Evolutionary conservation across 768 basidiomycete species (phyloP), one percentile per base, ranked within the genome.

Genomic region (Russula griseocarnosa): DNA sequence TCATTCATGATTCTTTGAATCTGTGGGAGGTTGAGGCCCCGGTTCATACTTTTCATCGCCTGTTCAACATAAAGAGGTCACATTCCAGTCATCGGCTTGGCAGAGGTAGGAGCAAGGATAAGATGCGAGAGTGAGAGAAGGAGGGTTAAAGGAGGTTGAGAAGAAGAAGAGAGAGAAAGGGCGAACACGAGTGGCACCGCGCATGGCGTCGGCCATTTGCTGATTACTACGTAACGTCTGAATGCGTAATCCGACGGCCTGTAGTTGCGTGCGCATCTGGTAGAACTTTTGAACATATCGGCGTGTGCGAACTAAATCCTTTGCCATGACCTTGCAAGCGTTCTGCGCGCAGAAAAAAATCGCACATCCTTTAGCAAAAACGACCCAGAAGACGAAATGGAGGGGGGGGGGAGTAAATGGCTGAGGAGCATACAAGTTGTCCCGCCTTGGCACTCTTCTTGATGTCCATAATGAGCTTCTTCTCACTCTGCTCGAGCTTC

Each of bases 121-220:
- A 13, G 57, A 44, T 49, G 38, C 30, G 54, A 24, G 36, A 5
- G 8, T 10, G 32, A n/a, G 32, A 13, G 14, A 22, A 8, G 30
- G 20, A 9, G 10, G 18, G 16, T 28, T 7, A 11, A 34, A 26
- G 0, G 26, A n/a, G 9, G 34, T 24, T 13, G 20, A 20, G 30
- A 5, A 9, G 8, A 22, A 6, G 58, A 20, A 56, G 34, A 49
- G 36, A 30, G 54, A n/a, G 26, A 22, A 60, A 61, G 2, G 61
- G 78, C 88, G 68, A 73, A 95, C 96, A 70, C 92, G 85, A 36
- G 94, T 96, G 34, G 97, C 97, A 47, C 97, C 97, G 69, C 94
- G 88, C 96, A 99, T 99, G 2, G 97, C 97, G 60, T 95, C 93
- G 1, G 95, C 96, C 97, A 99, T 99, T 77, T 96, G 93, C 74